A percentile compares a stretch with the other conserved stretches of the same genome.
Conservation (phyloP, 352 stramenopile species). For the Globisporangium solare region DNA sequence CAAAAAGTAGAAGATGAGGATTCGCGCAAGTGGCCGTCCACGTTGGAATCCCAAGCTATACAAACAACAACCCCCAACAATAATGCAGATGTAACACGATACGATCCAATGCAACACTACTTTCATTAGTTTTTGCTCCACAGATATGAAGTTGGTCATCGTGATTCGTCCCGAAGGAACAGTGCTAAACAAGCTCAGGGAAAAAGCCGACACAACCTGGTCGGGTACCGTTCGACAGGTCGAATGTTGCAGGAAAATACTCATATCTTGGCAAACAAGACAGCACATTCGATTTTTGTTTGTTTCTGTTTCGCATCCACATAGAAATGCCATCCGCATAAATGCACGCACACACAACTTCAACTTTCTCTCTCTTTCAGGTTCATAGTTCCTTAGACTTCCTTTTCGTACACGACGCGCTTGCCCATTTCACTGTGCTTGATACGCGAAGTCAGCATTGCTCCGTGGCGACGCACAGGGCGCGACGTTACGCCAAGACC, state of each 20-base stretch:
- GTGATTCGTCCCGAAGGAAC: background rate
- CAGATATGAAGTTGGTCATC: background rate
- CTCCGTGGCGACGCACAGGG: slow-evolving; percentile 72
- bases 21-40: slow-evolving; percentile 6
- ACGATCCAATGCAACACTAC: no score
- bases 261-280: background rate
- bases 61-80: slow-evolving; percentile 1
- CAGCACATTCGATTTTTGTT: background rate
- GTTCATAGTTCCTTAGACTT: slow-evolving; percentile 21
- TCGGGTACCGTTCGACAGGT: no score
- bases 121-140: background rate
- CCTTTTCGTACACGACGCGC: slow-evolving; percentile 83
- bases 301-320: no score
- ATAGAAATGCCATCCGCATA: background rate
- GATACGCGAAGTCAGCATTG: slow-evolving; percentile 64
- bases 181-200: background rate
- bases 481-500: slow-evolving; percentile 71
- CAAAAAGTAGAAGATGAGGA: slow-evolving; percentile 24
- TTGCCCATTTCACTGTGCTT: slow-evolving; percentile 81
- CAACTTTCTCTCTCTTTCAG: background rate
- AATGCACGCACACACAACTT: no score
- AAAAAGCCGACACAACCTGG: background rate
- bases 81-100: background rate
- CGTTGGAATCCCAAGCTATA: slow-evolving; percentile 10
- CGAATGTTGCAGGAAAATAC: background rate